Percentiles rank a stretch among this genome's conserved stretches.
These are phyloP conservation scores for Boletus sp. DNA, from an alignment of 1,284 basidiomycete species.

Conservation along the genomic window DNA sequence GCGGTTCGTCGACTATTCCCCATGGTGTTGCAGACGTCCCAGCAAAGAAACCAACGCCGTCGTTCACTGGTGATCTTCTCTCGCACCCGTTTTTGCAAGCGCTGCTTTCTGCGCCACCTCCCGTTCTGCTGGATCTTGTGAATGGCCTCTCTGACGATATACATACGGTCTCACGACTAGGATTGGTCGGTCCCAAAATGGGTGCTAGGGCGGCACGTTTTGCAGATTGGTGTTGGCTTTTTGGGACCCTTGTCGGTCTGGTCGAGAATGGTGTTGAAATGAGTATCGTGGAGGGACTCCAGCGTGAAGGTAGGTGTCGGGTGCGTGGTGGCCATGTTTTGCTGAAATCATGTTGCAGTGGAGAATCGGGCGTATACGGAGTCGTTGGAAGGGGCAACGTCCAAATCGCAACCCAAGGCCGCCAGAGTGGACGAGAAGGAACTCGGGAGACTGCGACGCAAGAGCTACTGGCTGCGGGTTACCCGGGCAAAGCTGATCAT, in stretches of 20 bases:
- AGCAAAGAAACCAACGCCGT: slow-evolving; percentile 13
- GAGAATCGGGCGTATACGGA: slow-evolving; percentile 68
- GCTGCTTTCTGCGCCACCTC: slow-evolving; percentile 73
- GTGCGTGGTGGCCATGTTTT: neutral
- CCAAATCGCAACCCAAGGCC: slow-evolving; percentile 59
- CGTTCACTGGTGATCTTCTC: slow-evolving; percentile 23
- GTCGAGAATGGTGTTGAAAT: slow-evolving; percentile 78
- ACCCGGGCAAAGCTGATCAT: slow-evolving; percentile 67
- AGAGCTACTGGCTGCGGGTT: slow-evolving; percentile 72
- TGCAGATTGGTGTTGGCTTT: slow-evolving; percentile 81
- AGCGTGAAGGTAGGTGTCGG: slow-evolving; percentile 51
- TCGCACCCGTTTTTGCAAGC: slow-evolving; percentile 61
- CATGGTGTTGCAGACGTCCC: slow-evolving; percentile 21
- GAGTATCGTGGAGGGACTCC: slow-evolving; percentile 57
- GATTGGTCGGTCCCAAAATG: slow-evolving; percentile 56
- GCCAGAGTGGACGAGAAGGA: slow-evolving; percentile 68
- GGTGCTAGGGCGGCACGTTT: slow-evolving; percentile 68
- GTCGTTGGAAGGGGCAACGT: slow-evolving; percentile 66
- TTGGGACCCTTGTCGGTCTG: slow-evolving; percentile 68
- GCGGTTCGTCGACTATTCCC: slow-evolving; percentile 23
- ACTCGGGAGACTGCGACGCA: slow-evolving; percentile 57
- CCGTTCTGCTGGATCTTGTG: slow-evolving; percentile 72
- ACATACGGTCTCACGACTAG: slow-evolving; percentile 66
- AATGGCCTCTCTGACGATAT: slow-evolving; percentile 72
- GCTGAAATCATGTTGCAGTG: slow-evolving; percentile 39